These are phyloP conservation scores for Aspergillus kassunensis DNA, from an alignment of 495 filamentous ascomycete species.

Conservation along the genomic window DNA sequence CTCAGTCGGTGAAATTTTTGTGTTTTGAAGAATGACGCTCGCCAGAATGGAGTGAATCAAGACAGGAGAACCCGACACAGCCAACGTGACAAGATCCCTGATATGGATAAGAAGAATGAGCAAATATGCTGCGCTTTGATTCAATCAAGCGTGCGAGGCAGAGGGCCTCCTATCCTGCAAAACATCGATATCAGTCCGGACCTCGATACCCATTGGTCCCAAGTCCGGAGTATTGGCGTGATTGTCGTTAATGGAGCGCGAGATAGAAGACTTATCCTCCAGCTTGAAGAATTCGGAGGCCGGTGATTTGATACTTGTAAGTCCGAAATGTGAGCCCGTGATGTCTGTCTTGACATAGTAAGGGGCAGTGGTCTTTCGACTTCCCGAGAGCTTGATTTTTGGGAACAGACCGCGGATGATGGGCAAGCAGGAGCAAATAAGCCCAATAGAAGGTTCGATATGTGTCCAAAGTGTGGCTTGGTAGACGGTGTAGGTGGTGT, in stretches of 20 bases:
- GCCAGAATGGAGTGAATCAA: too few species aligned
- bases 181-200: conserved; percentile 24
- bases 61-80: too few species aligned
- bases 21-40: too few species aligned
- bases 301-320: conserved; percentile 25
- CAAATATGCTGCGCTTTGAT: background rate
- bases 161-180: conserved; percentile 11
- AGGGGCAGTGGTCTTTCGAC: conserved; percentile 21
- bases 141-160: conserved; percentile 2
- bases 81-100: too few species aligned
- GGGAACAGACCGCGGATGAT: conserved; percentile 53
- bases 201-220: conserved; percentile 25
- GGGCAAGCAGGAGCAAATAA: conserved; percentile 55
- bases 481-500: conserved; percentile 46
- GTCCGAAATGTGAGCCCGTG: conserved; percentile 26
- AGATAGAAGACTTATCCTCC: conserved; percentile 20
- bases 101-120: background rate
- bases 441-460: conserved; percentile 52
- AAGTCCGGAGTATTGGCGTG: background rate
- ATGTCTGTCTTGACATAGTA: conserved; percentile 31
- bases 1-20: too few species aligned
- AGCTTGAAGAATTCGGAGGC: conserved; percentile 32
- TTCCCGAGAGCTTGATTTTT: conserved; percentile 26
- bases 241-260: conserved; percentile 9
- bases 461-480: conserved; percentile 55